Evolutionary conservation across 129 eudicot species (phyloP), one percentile per base, ranked within the genome.

Genomic region (Tagetes patula): DNA sequence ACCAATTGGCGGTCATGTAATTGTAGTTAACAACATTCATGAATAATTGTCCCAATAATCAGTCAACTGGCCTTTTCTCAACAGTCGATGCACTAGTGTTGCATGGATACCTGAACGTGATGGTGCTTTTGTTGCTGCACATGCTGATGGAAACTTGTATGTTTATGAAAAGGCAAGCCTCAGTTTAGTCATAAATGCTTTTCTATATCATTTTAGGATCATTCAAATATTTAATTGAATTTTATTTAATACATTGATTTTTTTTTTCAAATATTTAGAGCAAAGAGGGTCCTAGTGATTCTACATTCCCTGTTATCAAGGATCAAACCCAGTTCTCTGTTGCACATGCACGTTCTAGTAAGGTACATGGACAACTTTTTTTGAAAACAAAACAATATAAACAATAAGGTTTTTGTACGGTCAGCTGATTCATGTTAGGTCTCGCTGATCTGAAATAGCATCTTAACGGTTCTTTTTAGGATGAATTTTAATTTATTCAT

Each of bases 91-190:
- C 80, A 86, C 95, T 42, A 82, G 95, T 74, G 72, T 91, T 70
- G 80, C 97, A 12, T 91, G 95, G 97, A 79, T 91, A 69, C 97
- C 95, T 60, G 87, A 88, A 74, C 85, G 95, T 33, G 97, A 91
- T 80, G 97, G 97, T 66, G 80, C 95, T 48, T 91, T 91, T 76
- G 82, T 86, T 50, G 97, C 83, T 84, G 94, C 86, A 40, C 95
- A 91, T 82, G 95, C 95, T 10, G 97, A 91, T 78, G 97, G 97
- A 77, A 91, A 91, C 86, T 75, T 91, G 84, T 91, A 87, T 76
- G 86, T 84, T 46, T 91, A 91, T 81, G 97, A 91, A 54, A 91
- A 91, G 95, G 97, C 86, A 84, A 85, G 97, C 83, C 72, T 34
- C 46, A 50, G 31, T 75, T 75, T 67, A 50, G 52, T 50, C 49